Conservation (phyloP, 2,329 filamentous ascomycete genomes). For the Ophiostoma novo-ulmi region DNA sequence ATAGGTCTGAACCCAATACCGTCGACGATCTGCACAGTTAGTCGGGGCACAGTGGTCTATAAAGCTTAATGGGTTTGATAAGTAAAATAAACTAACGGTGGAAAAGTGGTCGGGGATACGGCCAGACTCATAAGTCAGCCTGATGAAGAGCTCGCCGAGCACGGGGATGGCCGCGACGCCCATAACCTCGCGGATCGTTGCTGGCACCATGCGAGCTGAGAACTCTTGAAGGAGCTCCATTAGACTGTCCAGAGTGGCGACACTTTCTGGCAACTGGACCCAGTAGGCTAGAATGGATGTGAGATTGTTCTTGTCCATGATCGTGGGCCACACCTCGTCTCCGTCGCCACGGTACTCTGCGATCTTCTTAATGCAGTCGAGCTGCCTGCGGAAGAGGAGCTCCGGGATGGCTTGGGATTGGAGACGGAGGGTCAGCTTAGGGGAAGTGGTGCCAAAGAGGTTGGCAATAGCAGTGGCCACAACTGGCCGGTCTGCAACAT, state of each 20-base stretch:
- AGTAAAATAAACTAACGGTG: constrained; percentile 13
- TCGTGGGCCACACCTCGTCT: constrained; percentile 52
- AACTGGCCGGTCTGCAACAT: constrained; percentile 74
- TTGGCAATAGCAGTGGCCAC: constrained; percentile 76
- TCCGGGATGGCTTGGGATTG: constrained; percentile 81
- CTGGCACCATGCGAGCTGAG: constrained; percentile 23
- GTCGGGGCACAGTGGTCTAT: background rate
- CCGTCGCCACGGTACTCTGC: constrained; percentile 67
- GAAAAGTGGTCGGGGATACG: constrained; percentile 22
- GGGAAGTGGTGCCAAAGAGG: constrained; percentile 68
- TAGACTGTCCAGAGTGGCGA: constrained; percentile 25
- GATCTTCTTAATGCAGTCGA: constrained; percentile 64
- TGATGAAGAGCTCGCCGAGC: constrained; percentile 27
- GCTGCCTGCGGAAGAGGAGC: constrained; percentile 70
- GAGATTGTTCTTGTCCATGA: constrained; percentile 54
- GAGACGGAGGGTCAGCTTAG: constrained; percentile 67
- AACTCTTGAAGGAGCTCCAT: constrained; percentile 25
- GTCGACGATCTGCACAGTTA: constrained; percentile 15
- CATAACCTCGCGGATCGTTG: constrained; percentile 27
- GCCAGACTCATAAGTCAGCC: constrained; percentile 20
- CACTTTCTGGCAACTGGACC: constrained; percentile 24
- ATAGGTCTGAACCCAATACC: constrained; percentile 24
- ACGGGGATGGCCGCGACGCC: constrained; percentile 24
- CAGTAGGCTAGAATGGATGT: constrained; percentile 49
- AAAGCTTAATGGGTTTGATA: background rate